Evolutionary conservation across 176 grass and related monocot species (phyloP).

Genomic region (Paspalum vaginatum): DNA sequence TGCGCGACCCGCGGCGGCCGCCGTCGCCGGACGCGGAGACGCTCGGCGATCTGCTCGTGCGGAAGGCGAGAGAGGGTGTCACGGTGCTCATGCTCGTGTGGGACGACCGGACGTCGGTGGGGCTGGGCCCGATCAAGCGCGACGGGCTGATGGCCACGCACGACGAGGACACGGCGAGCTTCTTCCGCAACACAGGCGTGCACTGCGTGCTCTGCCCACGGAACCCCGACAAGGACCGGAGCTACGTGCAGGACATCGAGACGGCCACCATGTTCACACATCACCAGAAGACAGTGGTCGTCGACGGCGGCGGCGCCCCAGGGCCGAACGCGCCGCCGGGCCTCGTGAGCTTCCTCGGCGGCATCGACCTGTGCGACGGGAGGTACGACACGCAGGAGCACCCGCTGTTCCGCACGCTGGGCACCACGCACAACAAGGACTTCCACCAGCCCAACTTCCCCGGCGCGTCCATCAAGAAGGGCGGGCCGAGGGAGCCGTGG

Average conservation of each 20-base stretch:
- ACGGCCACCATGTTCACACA: background rate
- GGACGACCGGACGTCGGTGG: background rate
- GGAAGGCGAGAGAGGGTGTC: background rate
- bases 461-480: background rate
- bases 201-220: background rate
- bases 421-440: background rate
- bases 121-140: too few relatives aligned
- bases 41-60: background rate
- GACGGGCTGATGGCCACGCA: background rate
- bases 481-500: background rate
- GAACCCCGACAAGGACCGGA: background rate
- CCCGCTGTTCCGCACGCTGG: background rate
- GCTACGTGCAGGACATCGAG: accelerated
- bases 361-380: background rate
- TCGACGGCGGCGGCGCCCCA: background rate
- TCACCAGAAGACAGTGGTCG: conserved; percentile 9
- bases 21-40: background rate
- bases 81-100: conserved; percentile 2
- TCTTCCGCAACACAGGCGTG: background rate
- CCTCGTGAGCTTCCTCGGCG: background rate
- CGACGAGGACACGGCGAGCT: background rate
- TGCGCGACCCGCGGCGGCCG: background rate
- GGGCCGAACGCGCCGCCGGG: background rate
- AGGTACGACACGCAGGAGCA: background rate
- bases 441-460: background rate